Evolutionary conservation across 75 land plant species (phyloP).

Genomic region (Cupressus sempervirens): DNA sequence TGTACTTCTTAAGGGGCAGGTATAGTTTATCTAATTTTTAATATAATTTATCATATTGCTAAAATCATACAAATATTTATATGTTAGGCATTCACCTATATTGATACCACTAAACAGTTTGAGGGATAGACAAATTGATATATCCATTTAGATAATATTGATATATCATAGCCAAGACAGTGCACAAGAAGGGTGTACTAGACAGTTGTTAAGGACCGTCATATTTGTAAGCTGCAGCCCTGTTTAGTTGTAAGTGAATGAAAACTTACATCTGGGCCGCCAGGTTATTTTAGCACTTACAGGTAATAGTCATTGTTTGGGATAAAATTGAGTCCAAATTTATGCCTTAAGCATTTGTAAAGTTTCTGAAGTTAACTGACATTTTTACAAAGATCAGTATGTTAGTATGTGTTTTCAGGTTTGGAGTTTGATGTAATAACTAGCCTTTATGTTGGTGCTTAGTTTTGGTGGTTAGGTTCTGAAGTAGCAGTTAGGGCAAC

Average conservation of each 20-base stretch:
- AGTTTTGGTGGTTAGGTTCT: too few relatives aligned
- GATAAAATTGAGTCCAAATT: background rate
- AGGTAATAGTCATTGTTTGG: background rate
- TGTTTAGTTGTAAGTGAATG: background rate
- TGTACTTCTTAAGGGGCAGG: conserved; percentile 96
- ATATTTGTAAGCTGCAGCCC: background rate
- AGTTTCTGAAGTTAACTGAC: background rate
- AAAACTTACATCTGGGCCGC: background rate
- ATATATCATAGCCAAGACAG: background rate
- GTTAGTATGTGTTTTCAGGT: background rate
- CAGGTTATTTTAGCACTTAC: background rate
- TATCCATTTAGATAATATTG: background rate
- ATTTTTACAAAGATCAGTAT: background rate
- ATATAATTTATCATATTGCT: background rate
- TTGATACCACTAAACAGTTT: background rate
- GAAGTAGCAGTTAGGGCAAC: too few relatives aligned
- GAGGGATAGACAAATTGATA: background rate
- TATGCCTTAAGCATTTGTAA: background rate
- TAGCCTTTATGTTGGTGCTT: too few relatives aligned
- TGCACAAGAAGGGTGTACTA: background rate
- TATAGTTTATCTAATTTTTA: conserved; percentile 13
- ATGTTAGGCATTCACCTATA: background rate
- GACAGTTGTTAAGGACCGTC: background rate
- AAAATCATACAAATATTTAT: background rate
- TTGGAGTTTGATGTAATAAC: too few relatives aligned